Conservation (phyloP, 208 protist species). For the Leishmania aethiopica region DNA sequence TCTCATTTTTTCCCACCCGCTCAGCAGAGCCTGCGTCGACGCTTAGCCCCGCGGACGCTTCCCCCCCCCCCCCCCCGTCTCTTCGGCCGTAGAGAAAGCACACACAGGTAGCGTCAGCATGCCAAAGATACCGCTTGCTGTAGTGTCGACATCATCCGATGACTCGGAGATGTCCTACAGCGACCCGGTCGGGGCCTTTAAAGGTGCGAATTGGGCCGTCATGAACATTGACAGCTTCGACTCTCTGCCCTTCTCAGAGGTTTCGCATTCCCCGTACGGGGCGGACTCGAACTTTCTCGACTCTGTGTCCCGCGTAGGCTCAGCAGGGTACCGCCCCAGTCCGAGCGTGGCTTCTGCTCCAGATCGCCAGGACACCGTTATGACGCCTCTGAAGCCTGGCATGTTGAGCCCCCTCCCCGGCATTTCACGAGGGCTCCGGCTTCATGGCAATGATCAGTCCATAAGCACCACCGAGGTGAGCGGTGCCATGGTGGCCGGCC, state of each 20-base stretch:
- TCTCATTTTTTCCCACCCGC: not conserved
- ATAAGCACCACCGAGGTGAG: not conserved
- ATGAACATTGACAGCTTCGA: constrained; percentile 36
- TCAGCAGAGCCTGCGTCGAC: not conserved
- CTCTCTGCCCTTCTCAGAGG: constrained; percentile 50
- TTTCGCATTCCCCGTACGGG: constrained; percentile 41
- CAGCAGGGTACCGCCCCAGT: not conserved
- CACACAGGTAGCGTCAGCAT: constrained; percentile 8
- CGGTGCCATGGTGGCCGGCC: not conserved
- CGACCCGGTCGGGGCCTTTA: constrained; percentile 9
- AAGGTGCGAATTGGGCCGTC: constrained; percentile 29
- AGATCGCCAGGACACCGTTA: not conserved
- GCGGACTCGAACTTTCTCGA: constrained; percentile 36
- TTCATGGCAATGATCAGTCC: not conserved
- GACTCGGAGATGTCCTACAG: constrained; percentile 8
- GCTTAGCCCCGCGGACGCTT: not conserved
- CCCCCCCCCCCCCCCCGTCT: not conserved
- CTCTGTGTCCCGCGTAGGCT: constrained; percentile 18
- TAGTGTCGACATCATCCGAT: constrained; percentile 22
- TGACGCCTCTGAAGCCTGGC: not conserved
- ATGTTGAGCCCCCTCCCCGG: not conserved
- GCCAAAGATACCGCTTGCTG: constrained; percentile 14
- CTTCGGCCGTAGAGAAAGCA: not conserved
- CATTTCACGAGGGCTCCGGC: not conserved
- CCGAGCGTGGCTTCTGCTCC: not conserved